phyloP scores from a whole-genome alignment of 768 basidiomycete species.

The Tricholoma sp. region DNA sequence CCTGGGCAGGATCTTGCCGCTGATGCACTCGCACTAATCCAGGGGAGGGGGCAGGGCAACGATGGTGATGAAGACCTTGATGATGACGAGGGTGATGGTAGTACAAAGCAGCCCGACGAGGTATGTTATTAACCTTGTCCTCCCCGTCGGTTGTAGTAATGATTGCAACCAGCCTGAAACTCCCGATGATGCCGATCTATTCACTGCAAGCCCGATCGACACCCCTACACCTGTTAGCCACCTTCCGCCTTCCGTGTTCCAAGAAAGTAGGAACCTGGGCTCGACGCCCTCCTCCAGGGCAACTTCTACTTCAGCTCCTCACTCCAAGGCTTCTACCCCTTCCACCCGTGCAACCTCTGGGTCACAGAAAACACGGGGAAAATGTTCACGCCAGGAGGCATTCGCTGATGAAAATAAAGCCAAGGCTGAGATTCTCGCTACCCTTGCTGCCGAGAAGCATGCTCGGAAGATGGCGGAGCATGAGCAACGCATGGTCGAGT shows the following conservation, averaged over 20 bases:
- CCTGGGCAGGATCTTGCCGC: conserved; percentile 8
- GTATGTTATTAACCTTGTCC: background rate
- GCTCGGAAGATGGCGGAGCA: too few species aligned
- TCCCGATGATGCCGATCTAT: background rate
- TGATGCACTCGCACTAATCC: background rate
- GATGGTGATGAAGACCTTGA: background rate
- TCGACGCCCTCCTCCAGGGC: background rate
- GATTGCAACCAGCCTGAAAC: background rate
- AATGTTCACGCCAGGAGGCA: background rate
- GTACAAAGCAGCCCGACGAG: background rate
- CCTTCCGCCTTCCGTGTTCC: background rate
- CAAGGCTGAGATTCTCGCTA: background rate
- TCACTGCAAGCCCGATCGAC: background rate
- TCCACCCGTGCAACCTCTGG: background rate
- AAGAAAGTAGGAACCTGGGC: background rate
- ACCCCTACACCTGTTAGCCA: background rate
- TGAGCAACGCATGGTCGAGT: too few species aligned
- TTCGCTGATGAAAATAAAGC: background rate
- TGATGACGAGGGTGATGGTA: background rate
- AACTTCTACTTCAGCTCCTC: background rate
- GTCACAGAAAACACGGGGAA: background rate
- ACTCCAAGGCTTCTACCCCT: background rate
- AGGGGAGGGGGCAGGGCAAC: background rate
- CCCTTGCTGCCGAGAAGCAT: background rate
- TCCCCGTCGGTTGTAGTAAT: background rate